Conservation (phyloP, 352 stramenopile genomes). For the Plasmopara muralis region DNA sequence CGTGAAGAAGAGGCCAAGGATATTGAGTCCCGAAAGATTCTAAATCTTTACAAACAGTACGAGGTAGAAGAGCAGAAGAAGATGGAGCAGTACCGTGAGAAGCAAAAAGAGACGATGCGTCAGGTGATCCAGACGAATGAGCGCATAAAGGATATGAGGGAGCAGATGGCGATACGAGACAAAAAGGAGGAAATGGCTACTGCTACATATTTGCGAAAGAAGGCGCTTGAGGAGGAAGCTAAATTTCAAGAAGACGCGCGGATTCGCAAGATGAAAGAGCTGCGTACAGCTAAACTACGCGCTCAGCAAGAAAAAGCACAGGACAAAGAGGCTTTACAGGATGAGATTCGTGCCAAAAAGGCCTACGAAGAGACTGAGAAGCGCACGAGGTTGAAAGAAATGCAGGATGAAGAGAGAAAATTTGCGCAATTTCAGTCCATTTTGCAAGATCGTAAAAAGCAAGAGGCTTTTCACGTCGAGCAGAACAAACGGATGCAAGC, state of each 20-base stretch:
- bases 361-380: slow-evolving; percentile 62
- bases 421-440: slow-evolving; percentile 42
- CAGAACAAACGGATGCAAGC: slow-evolving; percentile 31
- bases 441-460: slow-evolving; percentile 42
- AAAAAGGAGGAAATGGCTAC: slow-evolving; percentile 62
- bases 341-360: slow-evolving; percentile 71
- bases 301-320: slow-evolving; percentile 78
- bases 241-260: slow-evolving; percentile 55
- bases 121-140: slow-evolving; percentile 63
- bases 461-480: slow-evolving; percentile 45
- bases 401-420: slow-evolving; percentile 40
- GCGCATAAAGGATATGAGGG: slow-evolving; percentile 61
- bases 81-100: slow-evolving; percentile 38
- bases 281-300: slow-evolving; percentile 64
- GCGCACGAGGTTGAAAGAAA: slow-evolving; percentile 44
- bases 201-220: slow-evolving; percentile 63
- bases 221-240: slow-evolving; percentile 59
- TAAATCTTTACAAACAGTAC: slow-evolving; percentile 78
- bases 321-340: slow-evolving; percentile 59
- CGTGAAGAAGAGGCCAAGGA: slow-evolving; percentile 74
- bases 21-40: slow-evolving; percentile 70
- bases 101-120: slow-evolving; percentile 33
- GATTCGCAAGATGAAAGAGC: slow-evolving; percentile 63
- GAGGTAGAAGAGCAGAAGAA: slow-evolving; percentile 61
- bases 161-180: slow-evolving; percentile 33